A percentile compares a stretch with the other conserved stretches of the same genome.
Evolutionary conservation across 345 rosid species (phyloP).

Genomic region (Acer yangbiense): DNA sequence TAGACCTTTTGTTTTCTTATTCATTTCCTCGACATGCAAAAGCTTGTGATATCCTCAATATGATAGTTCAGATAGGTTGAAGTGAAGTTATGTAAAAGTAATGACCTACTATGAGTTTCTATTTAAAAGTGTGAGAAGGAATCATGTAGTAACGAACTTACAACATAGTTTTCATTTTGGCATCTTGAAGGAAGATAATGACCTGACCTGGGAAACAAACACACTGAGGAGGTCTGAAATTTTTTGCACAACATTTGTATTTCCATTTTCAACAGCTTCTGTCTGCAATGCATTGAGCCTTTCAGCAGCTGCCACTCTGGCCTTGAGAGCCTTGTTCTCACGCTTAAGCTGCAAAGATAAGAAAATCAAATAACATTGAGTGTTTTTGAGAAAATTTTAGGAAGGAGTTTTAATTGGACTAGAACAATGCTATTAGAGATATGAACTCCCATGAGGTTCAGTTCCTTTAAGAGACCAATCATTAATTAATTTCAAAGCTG

Average conservation of each 20-base stretch:
- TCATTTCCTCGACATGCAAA: background rate
- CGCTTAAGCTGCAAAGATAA: conserved; percentile 44
- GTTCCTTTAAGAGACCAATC: too few species aligned
- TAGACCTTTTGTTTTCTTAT: too few species aligned
- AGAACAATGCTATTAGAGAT: background rate
- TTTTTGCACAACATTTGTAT: conserved; percentile 18
- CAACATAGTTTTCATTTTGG: background rate
- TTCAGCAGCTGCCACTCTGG: conserved; percentile 35
- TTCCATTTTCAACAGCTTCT: conserved; percentile 15
- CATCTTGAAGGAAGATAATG: conserved; percentile 13
- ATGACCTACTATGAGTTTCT: background rate
- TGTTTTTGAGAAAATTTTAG: background rate
- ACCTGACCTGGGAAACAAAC: conserved; percentile 23
- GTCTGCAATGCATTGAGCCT: conserved; percentile 15
- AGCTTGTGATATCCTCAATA: background rate
- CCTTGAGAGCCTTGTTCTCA: conserved; percentile 48
- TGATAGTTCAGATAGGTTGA: background rate
- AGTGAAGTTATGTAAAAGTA: background rate
- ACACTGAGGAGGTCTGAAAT: conserved; percentile 18
- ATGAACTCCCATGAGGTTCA: too few species aligned
- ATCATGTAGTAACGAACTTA: background rate
- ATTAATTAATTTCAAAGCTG: background rate
- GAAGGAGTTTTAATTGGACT: conserved; percentile 14
- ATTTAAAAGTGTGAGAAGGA: background rate
- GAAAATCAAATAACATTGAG: background rate